A percentile compares a stretch with the other conserved stretches of the same genome.
Evolutionary conservation across 768 basidiomycete species (phyloP).

Genomic region (Trametes sanguinea): DNA sequence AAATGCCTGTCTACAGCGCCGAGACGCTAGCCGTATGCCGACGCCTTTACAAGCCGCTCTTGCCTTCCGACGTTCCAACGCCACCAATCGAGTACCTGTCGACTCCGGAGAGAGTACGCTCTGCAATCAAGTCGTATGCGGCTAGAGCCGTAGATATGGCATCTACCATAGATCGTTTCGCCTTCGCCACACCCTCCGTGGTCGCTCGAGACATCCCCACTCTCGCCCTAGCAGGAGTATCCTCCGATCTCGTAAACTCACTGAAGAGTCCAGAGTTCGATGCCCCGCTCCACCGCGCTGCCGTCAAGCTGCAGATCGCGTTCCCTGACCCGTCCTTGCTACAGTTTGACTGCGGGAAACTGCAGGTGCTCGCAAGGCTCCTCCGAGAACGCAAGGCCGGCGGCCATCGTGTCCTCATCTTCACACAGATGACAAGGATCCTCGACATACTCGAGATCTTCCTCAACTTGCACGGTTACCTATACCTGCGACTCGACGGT

Average conservation of each 20-base stretch:
- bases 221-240: slow-evolving; percentile 55
- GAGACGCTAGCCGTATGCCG: slow-evolving; percentile 41
- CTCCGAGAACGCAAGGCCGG: slow-evolving; percentile 83
- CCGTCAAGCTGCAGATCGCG: slow-evolving; percentile 87
- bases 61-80: slow-evolving; percentile 41
- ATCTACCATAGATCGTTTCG: slow-evolving; percentile 63
- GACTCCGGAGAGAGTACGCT: slow-evolving; percentile 42
- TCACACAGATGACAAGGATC: slow-evolving; percentile 96
- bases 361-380: slow-evolving; percentile 79
- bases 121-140: slow-evolving; percentile 63
- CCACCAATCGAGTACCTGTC: slow-evolving; percentile 4
- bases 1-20: slow-evolving; percentile 37
- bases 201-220: slow-evolving; percentile 75
- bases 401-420: slow-evolving; percentile 90
- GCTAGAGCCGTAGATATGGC: slow-evolving; percentile 58
- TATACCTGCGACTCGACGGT: slow-evolving; percentile 93
- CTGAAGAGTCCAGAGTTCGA: slow-evolving; percentile 54
- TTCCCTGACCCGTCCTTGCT: slow-evolving; percentile 89
- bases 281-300: slow-evolving; percentile 63
- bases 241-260: slow-evolving; percentile 21
- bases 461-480: slow-evolving; percentile 88
- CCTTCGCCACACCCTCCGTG: slow-evolving; percentile 77
- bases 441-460: slow-evolving; percentile 94
- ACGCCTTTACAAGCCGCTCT: slow-evolving; percentile 46
- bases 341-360: slow-evolving; percentile 95